Evolutionary conservation across 768 basidiomycete species (phyloP).

Genomic region (Kwoniella bestiolae): DNA sequence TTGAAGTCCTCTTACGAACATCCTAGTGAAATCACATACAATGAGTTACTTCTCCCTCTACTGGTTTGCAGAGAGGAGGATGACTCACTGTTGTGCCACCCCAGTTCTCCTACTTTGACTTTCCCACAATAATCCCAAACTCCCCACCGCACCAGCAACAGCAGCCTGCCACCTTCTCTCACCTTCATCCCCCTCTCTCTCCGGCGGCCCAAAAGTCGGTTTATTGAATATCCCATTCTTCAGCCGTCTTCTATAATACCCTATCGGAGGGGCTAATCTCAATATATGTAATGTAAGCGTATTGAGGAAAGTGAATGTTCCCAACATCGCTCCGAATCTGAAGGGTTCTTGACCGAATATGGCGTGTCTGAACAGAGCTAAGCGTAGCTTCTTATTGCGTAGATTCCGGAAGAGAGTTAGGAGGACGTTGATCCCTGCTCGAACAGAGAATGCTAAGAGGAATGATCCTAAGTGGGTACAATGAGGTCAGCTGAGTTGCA

Average conservation of each 20-base stretch:
- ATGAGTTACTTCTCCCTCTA: background rate
- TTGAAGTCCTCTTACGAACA: conserved; percentile 72
- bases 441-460: conserved; percentile 75
- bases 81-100: conserved; percentile 54
- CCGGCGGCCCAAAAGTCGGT: conserved; percentile 53
- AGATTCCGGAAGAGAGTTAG: conserved; percentile 75
- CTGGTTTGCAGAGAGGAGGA: background rate
- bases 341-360: conserved; percentile 81
- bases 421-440: conserved; percentile 81
- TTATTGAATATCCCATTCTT: conserved; percentile 35
- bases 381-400: conserved; percentile 64
- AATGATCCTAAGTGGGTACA: conserved; percentile 70
- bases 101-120: conserved; percentile 41
- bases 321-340: conserved; percentile 86
- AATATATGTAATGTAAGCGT: conserved; percentile 54
- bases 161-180: conserved; percentile 57
- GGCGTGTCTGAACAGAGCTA: conserved; percentile 74
- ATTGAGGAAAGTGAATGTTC: conserved; percentile 56
- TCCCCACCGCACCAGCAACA: conserved; percentile 55
- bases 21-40: conserved; percentile 31
- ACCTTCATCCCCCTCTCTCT: conserved; percentile 45
- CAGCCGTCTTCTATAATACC: conserved; percentile 46
- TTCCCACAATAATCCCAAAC: conserved; percentile 55
- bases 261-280: conserved; percentile 51
- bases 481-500: background rate